Evolutionary conservation across 108 stramenopile genomes (phyloP).

Genomic region (Stephanodiscus minutulus): DNA sequence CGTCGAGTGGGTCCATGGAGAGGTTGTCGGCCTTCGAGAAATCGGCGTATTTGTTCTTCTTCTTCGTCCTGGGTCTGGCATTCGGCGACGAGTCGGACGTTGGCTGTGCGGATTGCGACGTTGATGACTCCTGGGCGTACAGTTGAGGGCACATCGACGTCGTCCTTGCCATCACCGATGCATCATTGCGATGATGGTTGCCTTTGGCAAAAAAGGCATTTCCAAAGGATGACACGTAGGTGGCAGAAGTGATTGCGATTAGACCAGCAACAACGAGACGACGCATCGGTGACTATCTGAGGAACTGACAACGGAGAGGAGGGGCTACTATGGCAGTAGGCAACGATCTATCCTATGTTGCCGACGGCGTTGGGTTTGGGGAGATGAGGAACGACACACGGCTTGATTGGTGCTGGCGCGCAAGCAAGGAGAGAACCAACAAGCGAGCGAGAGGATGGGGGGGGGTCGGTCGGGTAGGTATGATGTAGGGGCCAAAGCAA

Average conservation of each 20-base stretch:
- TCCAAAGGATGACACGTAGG: conserved; percentile 4
- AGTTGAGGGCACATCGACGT: not conserved
- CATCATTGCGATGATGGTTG: not conserved
- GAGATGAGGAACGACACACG: too few species aligned
- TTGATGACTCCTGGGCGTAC: conserved; percentile 1
- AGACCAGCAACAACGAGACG: conserved; percentile 1
- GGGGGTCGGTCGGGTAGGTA: too few species aligned
- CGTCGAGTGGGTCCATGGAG: conserved; percentile 65
- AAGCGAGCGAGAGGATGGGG: too few species aligned
- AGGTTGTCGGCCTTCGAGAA: conserved; percentile 64
- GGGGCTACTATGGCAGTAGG: not conserved
- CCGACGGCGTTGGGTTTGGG: too few species aligned
- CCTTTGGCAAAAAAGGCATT: too few species aligned
- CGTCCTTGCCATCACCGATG: not conserved
- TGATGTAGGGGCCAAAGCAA: too few species aligned
- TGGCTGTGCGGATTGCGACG: not conserved
- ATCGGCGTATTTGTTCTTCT: conserved; percentile 80
- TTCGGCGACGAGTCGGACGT: not conserved
- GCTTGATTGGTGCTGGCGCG: too few species aligned
- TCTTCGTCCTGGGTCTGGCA: conserved; percentile 35
- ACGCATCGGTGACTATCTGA: not conserved
- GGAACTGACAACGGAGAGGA: not conserved
- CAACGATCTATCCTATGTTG: not conserved
- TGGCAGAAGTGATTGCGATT: not conserved
- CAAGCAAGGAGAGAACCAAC: too few species aligned